These are phyloP conservation scores for Phytomonas sp. DNA, from an alignment of 208 protist species.

Conservation along the genomic window DNA sequence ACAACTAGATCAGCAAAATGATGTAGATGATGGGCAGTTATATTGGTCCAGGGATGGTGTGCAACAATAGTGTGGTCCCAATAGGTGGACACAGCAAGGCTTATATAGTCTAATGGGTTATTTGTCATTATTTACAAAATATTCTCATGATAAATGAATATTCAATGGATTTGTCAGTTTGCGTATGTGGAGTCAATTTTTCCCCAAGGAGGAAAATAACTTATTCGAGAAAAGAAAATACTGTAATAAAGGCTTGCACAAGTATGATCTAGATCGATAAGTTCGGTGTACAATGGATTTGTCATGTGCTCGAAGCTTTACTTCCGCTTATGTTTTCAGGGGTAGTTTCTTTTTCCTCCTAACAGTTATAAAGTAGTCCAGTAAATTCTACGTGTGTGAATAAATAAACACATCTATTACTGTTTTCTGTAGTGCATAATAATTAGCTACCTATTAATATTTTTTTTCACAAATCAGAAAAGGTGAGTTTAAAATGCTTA, in stretches of 20 bases:
- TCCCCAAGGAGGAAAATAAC: neutral
- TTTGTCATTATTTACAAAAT: neutral
- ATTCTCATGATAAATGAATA: neutral
- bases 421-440: neutral
- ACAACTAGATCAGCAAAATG: conserved; percentile 25
- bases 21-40: conserved; percentile 19
- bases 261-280: neutral
- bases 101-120: neutral
- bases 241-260: neutral
- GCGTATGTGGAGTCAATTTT: neutral
- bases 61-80: neutral
- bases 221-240: neutral
- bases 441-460: neutral
- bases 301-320: neutral
- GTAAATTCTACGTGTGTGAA: neutral
- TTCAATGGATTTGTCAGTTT: neutral
- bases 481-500: conserved; percentile 46
- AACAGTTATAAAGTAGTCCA: neutral
- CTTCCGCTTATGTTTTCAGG: conserved; percentile 2
- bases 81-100: neutral
- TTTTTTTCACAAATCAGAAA: neutral
- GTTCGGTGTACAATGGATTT: neutral
- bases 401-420: conserved; percentile 9
- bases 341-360: neutral
- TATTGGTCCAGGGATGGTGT: conserved; percentile 38